Base-by-base conservation (phyloP, 2,329 filamentous ascomycete species). In the Botrytis tulipae region DNA sequence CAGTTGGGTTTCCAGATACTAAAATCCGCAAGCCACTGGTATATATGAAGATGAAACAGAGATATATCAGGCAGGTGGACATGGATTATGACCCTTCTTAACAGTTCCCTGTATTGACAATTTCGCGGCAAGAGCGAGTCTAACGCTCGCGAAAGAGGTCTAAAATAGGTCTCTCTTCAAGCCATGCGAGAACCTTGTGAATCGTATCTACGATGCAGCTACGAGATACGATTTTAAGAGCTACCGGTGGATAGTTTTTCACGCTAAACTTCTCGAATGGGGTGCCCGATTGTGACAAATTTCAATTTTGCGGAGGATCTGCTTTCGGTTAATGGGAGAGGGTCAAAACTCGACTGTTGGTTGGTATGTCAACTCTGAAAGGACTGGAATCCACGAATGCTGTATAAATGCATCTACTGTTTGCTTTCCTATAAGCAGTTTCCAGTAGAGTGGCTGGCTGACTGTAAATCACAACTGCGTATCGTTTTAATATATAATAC, bases 341-440 rank as follows among this genome's bases (percentile, higher is more conserved):
- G 65, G 48, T 68, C 46, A 68, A 57, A 57, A 68, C 66, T 68
- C 35, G 25, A 68, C n/a, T 12, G n/a, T 57, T 57, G 66, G n/a
- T 57, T 57, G 66, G 35, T 22, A n/a, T 42, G 48, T 42, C 35
- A 32, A 54, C 8, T 18, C 18, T 14, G 20, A 54, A 3, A 29
- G 3, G 29, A 37, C 25, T n/a, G 46, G n/a, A 40, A 57, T 68
- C 32, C 18, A 42, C 16, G 66, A 20, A 63, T 20, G 2, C 59
- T 63, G n/a, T 7, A 44, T 29, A 4, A 20, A 32, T 44, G 18
- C 29, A 29, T 32, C 2, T 29, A 22, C 20, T 42, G 8, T n/a
- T 29, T 9, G 16, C n/a, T 44, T 10, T 29, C 37, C 7, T 9
- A 40, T 3, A 12, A 37, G 12, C 6, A 32, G n/a, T 7, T 22